Percentiles rank a stretch among this genome's conserved stretches.
Evolutionary conservation across 2,329 filamentous ascomycete species (phyloP).

Genomic region (Ascochyta koolunga): DNA sequence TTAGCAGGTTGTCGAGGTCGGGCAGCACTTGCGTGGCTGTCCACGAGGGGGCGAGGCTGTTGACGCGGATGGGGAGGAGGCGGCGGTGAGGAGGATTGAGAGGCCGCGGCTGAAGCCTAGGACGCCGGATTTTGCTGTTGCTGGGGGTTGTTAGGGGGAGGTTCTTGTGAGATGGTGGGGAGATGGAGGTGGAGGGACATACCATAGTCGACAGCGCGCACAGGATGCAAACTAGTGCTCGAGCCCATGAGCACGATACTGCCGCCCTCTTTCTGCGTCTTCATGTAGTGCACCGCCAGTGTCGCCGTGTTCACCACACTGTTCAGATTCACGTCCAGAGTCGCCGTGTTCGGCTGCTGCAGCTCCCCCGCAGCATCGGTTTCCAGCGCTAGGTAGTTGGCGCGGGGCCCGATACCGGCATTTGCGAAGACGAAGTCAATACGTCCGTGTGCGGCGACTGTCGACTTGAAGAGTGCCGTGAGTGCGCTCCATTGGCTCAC

Average conservation of each 20-base stretch:
- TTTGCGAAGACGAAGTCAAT: constrained; percentile 61
- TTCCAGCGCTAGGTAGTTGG: constrained; percentile 56
- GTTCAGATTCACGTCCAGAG: constrained; percentile 59
- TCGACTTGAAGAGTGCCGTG: constrained; percentile 58
- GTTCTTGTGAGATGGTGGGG: background rate
- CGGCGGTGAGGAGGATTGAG: constrained; percentile 45
- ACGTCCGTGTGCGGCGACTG: constrained; percentile 51
- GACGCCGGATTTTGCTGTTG: constrained; percentile 61
- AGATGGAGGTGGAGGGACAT: constrained; percentile 22
- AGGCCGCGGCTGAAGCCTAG: constrained; percentile 61
- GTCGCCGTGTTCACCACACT: constrained; percentile 58
- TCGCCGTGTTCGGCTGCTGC: constrained; percentile 51
- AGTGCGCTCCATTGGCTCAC: constrained; percentile 60
- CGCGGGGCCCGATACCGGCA: constrained; percentile 59
- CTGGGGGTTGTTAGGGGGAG: constrained; percentile 30
- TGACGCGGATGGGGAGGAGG: constrained; percentile 59
- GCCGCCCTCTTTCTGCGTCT: constrained; percentile 55
- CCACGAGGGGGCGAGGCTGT: constrained; percentile 63
- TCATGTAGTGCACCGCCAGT: constrained; percentile 59
- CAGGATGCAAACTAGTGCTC: constrained; percentile 57
- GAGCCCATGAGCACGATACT: constrained; percentile 63
- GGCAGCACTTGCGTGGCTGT: constrained; percentile 59
- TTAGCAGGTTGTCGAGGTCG: constrained; percentile 49
- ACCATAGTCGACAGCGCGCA: constrained; percentile 60
- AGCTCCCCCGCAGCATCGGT: constrained; percentile 58